Base-by-base conservation (phyloP, 805 yeast species). In the Lipomyces kockii region DNA sequence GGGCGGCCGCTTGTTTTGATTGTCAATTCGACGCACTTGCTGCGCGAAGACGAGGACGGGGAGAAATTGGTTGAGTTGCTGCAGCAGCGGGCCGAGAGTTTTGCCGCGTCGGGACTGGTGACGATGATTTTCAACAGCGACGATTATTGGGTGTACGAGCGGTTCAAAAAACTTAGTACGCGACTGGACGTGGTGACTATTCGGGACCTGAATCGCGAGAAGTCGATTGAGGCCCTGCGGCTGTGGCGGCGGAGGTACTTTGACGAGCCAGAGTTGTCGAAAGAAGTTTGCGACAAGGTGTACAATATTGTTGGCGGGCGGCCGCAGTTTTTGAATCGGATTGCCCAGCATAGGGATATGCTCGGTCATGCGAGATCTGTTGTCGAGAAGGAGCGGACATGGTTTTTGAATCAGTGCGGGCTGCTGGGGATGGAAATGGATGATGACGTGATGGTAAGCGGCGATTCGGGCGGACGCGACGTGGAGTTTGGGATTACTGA, bases 101-200 rank as follows among this genome's bases (percentile, higher is more conserved):
- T 91, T 53, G 84, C 92, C 68, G 94, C 94, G 1, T 84, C 92
- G 0, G 90, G 91, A 0, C 79, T 89, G 65, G 86, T 86, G 22
- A 87, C 89, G 0, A 85, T 90, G 78, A 81, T 90, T 12, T 90
- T 90, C 80, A 89, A 89, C 73, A 85, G 90, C 68, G 96, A 90
- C 76, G 97, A 91, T 74, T 91, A 91, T 77, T 91, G 97, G 97
- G 83, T 91, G 0, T 91, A 89, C 76, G 95, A 90, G 72, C 85
- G 92, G 64, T 80, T 91, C 70, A 89, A 88, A 73, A 83, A 83
- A 63, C 79, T 89, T 22, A 91, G 92, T 0, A 91, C 97, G 0
- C 82, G 94, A 43, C 77, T 91, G 57, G 95, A 91, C 63, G 86
- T 90, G 27, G 80, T 91, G 62, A 87, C 89, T 67, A 88, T 90